phyloP scores from a whole-genome alignment of 2,329 filamentous ascomycete genomes.

The Claviceps arundinis region DNA sequence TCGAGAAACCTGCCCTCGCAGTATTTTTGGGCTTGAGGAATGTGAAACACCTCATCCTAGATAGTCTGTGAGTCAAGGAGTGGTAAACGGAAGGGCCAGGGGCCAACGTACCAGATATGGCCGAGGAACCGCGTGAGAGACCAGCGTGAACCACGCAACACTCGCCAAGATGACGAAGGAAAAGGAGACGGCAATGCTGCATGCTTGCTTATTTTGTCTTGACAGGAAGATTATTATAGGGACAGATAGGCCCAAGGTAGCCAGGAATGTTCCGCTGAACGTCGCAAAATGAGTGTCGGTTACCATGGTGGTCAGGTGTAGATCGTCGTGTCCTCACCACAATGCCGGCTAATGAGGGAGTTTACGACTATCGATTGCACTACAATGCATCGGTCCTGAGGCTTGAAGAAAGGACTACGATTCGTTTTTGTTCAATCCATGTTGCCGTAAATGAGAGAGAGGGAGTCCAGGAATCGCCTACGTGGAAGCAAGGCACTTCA shows the following conservation, averaged over 20 bases:
- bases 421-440: background rate
- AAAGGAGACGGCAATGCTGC: background rate
- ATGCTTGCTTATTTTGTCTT: background rate
- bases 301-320: slow-evolving; percentile 1
- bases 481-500: background rate
- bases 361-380: background rate
- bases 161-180: slow-evolving; percentile 9
- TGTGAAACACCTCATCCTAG: slow-evolving; percentile 78
- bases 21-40: slow-evolving; percentile 82
- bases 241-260: slow-evolving; percentile 2
- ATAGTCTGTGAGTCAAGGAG: slow-evolving; percentile 5
- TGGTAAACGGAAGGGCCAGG: background rate
- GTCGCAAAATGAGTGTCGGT: background rate
- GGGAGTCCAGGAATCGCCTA: background rate
- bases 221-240: slow-evolving; percentile 4
- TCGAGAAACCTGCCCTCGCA: slow-evolving; percentile 58
- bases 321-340: slow-evolving; percentile 1
- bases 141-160: slow-evolving; percentile 11
- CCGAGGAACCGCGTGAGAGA: slow-evolving; percentile 28
- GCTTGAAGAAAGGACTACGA: background rate
- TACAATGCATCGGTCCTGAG: background rate
- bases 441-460: background rate
- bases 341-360: background rate
- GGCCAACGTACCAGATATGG: slow-evolving; percentile 36
- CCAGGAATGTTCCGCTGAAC: slow-evolving; percentile 1